phyloP scores from a whole-genome alignment of 768 basidiomycete species.

The Suillus americanus region DNA sequence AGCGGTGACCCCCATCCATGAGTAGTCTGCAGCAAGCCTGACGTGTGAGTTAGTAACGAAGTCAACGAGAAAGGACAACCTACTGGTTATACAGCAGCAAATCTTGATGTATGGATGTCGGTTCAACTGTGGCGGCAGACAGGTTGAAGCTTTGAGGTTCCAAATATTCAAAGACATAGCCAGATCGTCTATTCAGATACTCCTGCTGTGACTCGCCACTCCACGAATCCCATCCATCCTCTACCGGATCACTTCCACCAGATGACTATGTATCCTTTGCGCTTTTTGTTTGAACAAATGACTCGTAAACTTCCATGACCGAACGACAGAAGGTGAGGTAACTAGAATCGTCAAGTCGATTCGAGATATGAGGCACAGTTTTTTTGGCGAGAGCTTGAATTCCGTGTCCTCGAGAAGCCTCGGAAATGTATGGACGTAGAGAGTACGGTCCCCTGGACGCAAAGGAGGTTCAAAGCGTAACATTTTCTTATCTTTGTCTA shows the following conservation, averaged over 20 bases:
- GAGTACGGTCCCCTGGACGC: neutral
- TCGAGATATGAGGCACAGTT: neutral
- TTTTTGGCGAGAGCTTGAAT: neutral
- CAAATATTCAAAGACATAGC: constrained; percentile 7
- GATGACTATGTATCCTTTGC: neutral
- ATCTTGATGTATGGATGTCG: constrained; percentile 1
- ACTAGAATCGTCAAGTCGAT: neutral
- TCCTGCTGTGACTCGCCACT: constrained; percentile 2
- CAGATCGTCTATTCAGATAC: neutral
- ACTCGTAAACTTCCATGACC: neutral
- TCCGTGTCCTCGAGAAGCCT: neutral
- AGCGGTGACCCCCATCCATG: constrained; percentile 3
- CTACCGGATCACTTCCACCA: neutral
- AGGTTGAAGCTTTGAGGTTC: neutral
- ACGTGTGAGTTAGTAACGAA: neutral
- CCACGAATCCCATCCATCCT: constrained; percentile 3
- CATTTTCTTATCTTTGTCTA: neutral
- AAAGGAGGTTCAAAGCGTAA: neutral
- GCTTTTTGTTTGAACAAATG: neutral
- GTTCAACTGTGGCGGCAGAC: neutral
- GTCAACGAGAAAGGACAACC: neutral
- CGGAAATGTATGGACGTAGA: constrained; percentile 6
- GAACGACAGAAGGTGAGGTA: constrained; percentile 4
- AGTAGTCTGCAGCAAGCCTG: constrained; percentile 4
- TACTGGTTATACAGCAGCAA: constrained; percentile 7